Evolutionary conservation across 768 basidiomycete species (phyloP).

Genomic region (Russula sp.): DNA sequence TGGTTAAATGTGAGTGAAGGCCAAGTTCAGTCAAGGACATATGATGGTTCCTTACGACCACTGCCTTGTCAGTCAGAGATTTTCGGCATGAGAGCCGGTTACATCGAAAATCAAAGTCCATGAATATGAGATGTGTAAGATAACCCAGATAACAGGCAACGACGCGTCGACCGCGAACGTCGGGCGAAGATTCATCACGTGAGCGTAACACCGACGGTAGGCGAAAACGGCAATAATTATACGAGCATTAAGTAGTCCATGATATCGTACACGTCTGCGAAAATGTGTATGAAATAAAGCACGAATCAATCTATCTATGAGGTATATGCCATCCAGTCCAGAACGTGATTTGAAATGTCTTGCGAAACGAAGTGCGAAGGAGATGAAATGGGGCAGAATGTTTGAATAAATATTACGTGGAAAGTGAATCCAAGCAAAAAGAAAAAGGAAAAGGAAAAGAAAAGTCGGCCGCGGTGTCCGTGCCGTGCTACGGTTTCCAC

Average conservation of each 20-base stretch:
- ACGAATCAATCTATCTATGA: constrained; percentile 14
- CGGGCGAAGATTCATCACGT: constrained; percentile 5
- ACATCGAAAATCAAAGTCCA: constrained; percentile 77
- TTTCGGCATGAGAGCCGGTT: constrained; percentile 76
- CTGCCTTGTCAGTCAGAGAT: constrained; percentile 69
- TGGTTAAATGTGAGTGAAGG: constrained; percentile 25
- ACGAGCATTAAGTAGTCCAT: constrained; percentile 6
- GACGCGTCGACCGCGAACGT: neutral
- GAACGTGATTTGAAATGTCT: constrained; percentile 16
- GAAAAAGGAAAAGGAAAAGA: neutral
- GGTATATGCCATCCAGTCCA: constrained; percentile 17
- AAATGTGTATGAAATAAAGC: constrained; percentile 25
- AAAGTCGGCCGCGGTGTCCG: neutral
- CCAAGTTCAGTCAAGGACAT: neutral
- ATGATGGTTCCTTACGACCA: constrained; percentile 58
- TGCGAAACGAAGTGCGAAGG: constrained; percentile 1
- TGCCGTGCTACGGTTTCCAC: constrained; percentile 28
- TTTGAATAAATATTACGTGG: constrained; percentile 8
- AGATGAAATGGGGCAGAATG: constrained; percentile 9
- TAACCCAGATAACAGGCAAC: neutral
- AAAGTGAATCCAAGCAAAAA: constrained; percentile 5
- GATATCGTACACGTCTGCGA: constrained; percentile 19
- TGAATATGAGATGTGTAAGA: constrained; percentile 32
- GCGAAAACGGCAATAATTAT: neutral
- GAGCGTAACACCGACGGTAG: neutral